These are phyloP conservation scores for Tulasnella sp. DNA, from an alignment of 768 basidiomycete species.

Conservation along the genomic window DNA sequence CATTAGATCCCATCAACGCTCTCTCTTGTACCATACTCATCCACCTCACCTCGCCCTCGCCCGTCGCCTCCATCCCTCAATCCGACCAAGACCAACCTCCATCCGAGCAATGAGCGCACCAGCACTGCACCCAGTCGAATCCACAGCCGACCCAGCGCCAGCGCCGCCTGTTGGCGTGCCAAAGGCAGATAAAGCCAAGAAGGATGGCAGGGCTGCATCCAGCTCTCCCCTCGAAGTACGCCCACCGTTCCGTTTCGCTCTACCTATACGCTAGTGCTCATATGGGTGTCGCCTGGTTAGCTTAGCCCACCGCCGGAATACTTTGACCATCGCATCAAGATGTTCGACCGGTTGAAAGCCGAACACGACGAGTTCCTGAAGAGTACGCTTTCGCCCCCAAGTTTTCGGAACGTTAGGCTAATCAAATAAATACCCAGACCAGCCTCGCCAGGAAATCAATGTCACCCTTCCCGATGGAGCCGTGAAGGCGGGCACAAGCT, in stretches of 20 bases:
- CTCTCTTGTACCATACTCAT: neutral
- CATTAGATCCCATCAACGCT: neutral
- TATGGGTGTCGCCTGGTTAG: slow-evolving; percentile 27
- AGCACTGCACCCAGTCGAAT: slow-evolving; percentile 25
- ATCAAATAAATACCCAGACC: slow-evolving; percentile 27
- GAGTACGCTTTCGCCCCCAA: slow-evolving; percentile 34
- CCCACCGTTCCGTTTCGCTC: neutral
- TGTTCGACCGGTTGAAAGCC: slow-evolving; percentile 77
- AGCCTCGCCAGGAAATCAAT: slow-evolving; percentile 72
- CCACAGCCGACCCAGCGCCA: slow-evolving; percentile 21
- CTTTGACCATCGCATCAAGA: slow-evolving; percentile 79
- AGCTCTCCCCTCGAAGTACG: slow-evolving; percentile 22
- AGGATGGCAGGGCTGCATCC: slow-evolving; percentile 16
- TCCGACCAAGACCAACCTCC: neutral
- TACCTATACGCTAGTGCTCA: neutral
- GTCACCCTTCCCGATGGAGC: slow-evolving; percentile 83
- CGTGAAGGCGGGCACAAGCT: slow-evolving; percentile 71
- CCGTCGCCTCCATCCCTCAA: neutral
- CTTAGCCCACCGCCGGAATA: slow-evolving; percentile 74
- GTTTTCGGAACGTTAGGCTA: neutral
- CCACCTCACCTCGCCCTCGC: neutral
- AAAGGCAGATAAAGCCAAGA: slow-evolving; percentile 25
- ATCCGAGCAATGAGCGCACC: slow-evolving; percentile 12
- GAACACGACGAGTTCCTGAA: slow-evolving; percentile 74
- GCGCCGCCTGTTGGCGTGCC: slow-evolving; percentile 17